phyloP scores from a whole-genome alignment of 768 basidiomycete genomes.

The Boletus subparvulus region DNA sequence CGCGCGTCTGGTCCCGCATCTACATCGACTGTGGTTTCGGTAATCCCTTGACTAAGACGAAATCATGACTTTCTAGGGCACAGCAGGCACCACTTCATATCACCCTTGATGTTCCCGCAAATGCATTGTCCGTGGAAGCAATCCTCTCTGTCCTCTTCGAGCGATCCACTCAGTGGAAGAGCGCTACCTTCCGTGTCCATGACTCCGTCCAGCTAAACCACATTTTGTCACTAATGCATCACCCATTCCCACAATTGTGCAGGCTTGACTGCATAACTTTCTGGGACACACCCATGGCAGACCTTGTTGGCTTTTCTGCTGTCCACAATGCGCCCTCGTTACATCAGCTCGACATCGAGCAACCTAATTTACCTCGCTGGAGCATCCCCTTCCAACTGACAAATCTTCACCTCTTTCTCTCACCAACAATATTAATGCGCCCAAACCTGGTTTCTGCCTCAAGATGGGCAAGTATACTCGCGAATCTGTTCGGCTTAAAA shows the following conservation, averaged over 20 bases:
- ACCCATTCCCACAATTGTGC: slow-evolving; percentile 38
- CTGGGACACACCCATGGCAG: slow-evolving; percentile 24
- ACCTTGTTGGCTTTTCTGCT: slow-evolving; percentile 29
- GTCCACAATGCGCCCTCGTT: slow-evolving; percentile 38
- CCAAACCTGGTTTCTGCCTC: slow-evolving; percentile 22
- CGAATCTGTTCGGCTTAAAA: slow-evolving; percentile 41
- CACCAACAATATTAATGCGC: slow-evolving; percentile 16
- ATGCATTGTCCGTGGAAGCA: slow-evolving; percentile 30
- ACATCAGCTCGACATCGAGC: slow-evolving; percentile 33
- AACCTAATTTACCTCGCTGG: slow-evolving; percentile 37
- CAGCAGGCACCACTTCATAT: slow-evolving; percentile 44
- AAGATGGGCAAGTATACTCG: slow-evolving; percentile 35
- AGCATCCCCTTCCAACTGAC: slow-evolving; percentile 37
- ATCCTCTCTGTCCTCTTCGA: slow-evolving; percentile 42
- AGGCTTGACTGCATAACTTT: slow-evolving; percentile 34
- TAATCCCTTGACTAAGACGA: slow-evolving; percentile 42
- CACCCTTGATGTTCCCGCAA: slow-evolving; percentile 40
- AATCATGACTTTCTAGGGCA: slow-evolving; percentile 52
- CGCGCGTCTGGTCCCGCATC: slow-evolving; percentile 58
- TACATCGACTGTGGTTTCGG: slow-evolving; percentile 49
- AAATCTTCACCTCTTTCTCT: slow-evolving; percentile 35
- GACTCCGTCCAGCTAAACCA: slow-evolving; percentile 39
- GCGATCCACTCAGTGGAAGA: slow-evolving; percentile 44
- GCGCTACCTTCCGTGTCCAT: slow-evolving; percentile 40
- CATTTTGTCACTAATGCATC: slow-evolving; percentile 39